Evolutionary conservation across 2,329 filamentous ascomycete genomes (phyloP).

Genomic region (Albophoma yamanashiensis): DNA sequence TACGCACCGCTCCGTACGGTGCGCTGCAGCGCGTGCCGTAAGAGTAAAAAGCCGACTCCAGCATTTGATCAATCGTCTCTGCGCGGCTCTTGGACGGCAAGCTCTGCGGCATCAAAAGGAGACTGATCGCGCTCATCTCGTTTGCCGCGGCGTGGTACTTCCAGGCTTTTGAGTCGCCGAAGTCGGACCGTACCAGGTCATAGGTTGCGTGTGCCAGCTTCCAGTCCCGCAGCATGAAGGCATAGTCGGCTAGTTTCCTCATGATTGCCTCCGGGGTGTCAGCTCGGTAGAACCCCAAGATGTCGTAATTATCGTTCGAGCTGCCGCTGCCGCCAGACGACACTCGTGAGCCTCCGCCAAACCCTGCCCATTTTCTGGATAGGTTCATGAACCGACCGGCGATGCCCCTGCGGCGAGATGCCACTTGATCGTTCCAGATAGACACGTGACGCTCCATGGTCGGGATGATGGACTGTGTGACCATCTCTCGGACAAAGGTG

Average conservation of each 20-base stretch:
- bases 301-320: slow-evolving; percentile 64
- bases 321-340: slow-evolving; percentile 42
- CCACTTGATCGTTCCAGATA: slow-evolving; percentile 95
- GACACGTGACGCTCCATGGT: slow-evolving; percentile 91
- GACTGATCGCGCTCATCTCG: slow-evolving; percentile 85
- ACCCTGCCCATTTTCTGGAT: slow-evolving; percentile 80
- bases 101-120: slow-evolving; percentile 64
- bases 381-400: slow-evolving; percentile 91
- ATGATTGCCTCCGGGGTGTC: slow-evolving; percentile 83
- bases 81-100: slow-evolving; percentile 65
- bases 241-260: slow-evolving; percentile 87
- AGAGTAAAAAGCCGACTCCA: slow-evolving; percentile 86
- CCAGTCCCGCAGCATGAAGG: slow-evolving; percentile 95
- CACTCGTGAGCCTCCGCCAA: slow-evolving; percentile 56
- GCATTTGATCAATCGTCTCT: slow-evolving; percentile 75
- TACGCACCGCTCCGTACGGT: slow-evolving; percentile 71
- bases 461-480: slow-evolving; percentile 87
- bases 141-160: slow-evolving; percentile 86
- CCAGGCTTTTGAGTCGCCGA: slow-evolving; percentile 94
- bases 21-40: slow-evolving; percentile 78
- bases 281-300: slow-evolving; percentile 69
- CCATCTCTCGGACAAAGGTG: slow-evolving; percentile 86
- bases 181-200: slow-evolving; percentile 80
- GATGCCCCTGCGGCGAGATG: slow-evolving; percentile 77
- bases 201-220: slow-evolving; percentile 88